These are phyloP conservation scores for Aquilaria yunnanensis DNA, from an alignment of 345 rosid genomes.

Conservation along the genomic window DNA sequence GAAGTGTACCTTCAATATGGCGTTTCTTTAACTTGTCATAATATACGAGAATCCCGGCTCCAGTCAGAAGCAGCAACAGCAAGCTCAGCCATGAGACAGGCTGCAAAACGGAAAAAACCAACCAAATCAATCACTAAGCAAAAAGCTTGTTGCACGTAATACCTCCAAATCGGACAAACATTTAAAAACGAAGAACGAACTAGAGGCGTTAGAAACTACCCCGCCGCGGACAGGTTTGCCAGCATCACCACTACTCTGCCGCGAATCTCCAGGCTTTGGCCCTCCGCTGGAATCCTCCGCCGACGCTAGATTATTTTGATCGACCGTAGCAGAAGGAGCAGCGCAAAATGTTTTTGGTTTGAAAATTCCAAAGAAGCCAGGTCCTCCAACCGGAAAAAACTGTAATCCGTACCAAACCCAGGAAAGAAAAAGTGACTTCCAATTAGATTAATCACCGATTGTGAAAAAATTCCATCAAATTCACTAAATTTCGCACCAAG, in stretches of 20 bases:
- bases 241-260: constrained; percentile 35
- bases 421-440: neutral
- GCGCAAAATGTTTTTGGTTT: constrained; percentile 36
- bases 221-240: constrained; percentile 92
- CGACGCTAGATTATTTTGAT: constrained; percentile 5
- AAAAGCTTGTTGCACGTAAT: neutral
- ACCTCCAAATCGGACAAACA: neutral
- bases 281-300: constrained; percentile 29
- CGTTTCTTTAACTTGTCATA: constrained; percentile 73
- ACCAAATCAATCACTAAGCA: neutral
- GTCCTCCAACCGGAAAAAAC: constrained; percentile 20
- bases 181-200: neutral
- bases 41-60: constrained; percentile 68
- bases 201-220: constrained; percentile 31
- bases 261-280: constrained; percentile 51
- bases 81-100: constrained; percentile 96
- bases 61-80: constrained; percentile 65
- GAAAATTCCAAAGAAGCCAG: constrained; percentile 18
- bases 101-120: constrained; percentile 27
- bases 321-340: constrained; percentile 13
- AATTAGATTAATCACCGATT: neutral
- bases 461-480: too few species aligned
- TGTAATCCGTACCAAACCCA: constrained; percentile 9
- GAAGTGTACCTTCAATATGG: constrained; percentile 92
- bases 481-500: neutral